Evolutionary conservation across 352 stramenopile species (phyloP).

Genomic region (Phytopythium boreale): DNA sequence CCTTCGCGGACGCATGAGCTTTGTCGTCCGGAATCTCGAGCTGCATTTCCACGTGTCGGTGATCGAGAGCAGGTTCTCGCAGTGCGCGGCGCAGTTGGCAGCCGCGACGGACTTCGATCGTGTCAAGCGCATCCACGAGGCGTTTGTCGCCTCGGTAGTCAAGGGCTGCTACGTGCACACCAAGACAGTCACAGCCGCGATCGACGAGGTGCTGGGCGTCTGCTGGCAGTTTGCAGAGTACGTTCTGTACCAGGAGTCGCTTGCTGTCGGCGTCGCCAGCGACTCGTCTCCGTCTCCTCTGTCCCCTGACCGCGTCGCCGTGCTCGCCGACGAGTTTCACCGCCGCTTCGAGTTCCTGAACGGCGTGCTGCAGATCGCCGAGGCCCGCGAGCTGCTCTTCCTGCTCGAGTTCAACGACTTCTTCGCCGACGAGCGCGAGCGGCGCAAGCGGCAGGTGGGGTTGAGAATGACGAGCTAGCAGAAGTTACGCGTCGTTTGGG

Average conservation of each 20-base stretch:
- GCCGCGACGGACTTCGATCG: constrained; percentile 57
- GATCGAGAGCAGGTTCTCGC: constrained; percentile 59
- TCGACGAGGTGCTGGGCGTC: constrained; percentile 58
- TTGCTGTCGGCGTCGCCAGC: background rate
- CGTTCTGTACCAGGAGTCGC: constrained; percentile 37
- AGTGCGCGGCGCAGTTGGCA: constrained; percentile 52
- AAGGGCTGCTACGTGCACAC: constrained; percentile 73
- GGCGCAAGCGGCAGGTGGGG: constrained; percentile 19
- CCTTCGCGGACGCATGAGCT: constrained; percentile 67
- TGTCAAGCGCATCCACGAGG: constrained; percentile 67
- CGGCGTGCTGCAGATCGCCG: constrained; percentile 54
- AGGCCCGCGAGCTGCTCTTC: constrained; percentile 68
- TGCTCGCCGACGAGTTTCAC: constrained; percentile 54
- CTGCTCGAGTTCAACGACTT: constrained; percentile 73
- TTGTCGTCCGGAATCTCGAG: constrained; percentile 69
- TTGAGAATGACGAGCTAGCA: background rate
- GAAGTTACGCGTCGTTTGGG: background rate
- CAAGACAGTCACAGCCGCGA: constrained; percentile 45
- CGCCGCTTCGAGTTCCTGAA: constrained; percentile 60
- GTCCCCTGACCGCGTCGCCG: constrained; percentile 26
- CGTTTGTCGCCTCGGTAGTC: constrained; percentile 62
- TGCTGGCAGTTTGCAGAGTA: constrained; percentile 79
- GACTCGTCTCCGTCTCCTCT: constrained; percentile 9
- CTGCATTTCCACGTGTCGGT: constrained; percentile 80
- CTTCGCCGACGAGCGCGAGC: constrained; percentile 44